Conservation (phyloP, 192 early-diverging fungal genomes). For the Coemansia sp. region DNA sequence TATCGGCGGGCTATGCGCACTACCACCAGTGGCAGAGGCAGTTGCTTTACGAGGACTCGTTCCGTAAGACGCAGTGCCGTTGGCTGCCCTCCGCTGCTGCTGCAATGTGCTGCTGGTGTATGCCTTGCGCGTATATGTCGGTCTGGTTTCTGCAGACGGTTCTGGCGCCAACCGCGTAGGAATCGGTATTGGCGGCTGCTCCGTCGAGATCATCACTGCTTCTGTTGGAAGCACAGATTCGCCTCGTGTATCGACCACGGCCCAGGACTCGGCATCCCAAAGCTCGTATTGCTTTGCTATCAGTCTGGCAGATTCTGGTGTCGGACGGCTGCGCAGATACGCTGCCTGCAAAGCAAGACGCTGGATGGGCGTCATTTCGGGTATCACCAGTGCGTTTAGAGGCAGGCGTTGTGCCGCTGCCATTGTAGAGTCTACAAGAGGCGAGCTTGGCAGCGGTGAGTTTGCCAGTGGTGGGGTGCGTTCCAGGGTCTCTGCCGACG, state of each 20-base stretch:
- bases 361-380: constrained; percentile 26
- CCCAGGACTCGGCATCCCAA: constrained; percentile 45
- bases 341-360: constrained; percentile 66
- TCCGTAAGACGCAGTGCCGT: background rate
- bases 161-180: background rate
- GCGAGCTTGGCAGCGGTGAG: constrained; percentile 18
- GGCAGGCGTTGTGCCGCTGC: constrained; percentile 13
- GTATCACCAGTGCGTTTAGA: constrained; percentile 10
- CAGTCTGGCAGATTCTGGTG: constrained; percentile 52
- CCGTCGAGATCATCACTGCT: background rate
- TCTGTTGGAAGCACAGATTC: background rate
- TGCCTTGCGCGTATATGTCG: constrained; percentile 14
- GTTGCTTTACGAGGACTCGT: background rate
- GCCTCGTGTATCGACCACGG: constrained; percentile 6
- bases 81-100: constrained; percentile 30
- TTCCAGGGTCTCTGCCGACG: constrained; percentile 33
- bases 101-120: constrained; percentile 34
- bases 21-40: background rate
- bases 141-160: background rate
- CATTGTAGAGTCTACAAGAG: background rate
- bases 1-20: background rate
- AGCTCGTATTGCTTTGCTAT: constrained; percentile 63
- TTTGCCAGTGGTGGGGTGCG: constrained; percentile 34
- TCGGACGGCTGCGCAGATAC: constrained; percentile 60
- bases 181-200: background rate